A percentile compares a stretch with the other conserved stretches of the same genome.
Evolutionary conservation across 2,329 filamentous ascomycete genomes (phyloP).

Genomic region (Aulographum hederae): DNA sequence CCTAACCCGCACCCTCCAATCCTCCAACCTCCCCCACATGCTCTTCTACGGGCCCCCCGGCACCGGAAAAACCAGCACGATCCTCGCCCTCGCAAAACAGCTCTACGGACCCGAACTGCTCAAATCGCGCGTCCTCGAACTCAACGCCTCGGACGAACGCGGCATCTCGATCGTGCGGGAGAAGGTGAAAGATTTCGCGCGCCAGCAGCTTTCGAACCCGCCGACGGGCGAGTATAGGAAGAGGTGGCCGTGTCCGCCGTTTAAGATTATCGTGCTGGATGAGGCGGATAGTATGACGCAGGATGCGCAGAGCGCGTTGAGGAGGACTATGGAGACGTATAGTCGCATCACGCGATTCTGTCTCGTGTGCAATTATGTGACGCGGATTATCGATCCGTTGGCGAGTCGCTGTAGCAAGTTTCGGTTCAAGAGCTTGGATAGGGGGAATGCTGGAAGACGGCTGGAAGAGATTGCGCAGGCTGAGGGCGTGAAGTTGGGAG

Average conservation of each 20-base stretch:
- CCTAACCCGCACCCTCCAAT: conserved; percentile 80
- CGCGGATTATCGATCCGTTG: conserved; percentile 89
- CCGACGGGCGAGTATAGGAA: conserved; percentile 40
- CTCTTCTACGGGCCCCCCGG: conserved; percentile 97
- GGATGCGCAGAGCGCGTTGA: conserved; percentile 81
- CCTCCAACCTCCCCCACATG: conserved; percentile 97
- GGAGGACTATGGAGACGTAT: conserved; percentile 97
- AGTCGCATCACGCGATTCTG: conserved; percentile 93
- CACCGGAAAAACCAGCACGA: conserved; percentile 94
- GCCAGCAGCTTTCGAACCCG: conserved; percentile 79
- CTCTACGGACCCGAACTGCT: conserved; percentile 92
- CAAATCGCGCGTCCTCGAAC: conserved; percentile 85
- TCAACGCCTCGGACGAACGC: conserved; percentile 97
- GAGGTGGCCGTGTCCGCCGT: conserved; percentile 82
- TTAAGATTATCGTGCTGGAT: conserved; percentile 97
- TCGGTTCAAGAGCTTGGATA: conserved; percentile 88
- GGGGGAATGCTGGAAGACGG: conserved; percentile 61
- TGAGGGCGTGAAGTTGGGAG: conserved; percentile 59
- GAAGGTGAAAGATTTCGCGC: conserved; percentile 96
- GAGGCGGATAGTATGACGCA: conserved; percentile 99
- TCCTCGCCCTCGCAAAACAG: conserved; percentile 91
- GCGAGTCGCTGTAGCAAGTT: conserved; percentile 93
- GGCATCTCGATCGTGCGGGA: conserved; percentile 93
- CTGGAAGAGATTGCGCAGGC: conserved; percentile 65
- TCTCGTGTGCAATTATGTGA: conserved; percentile 97